These are phyloP conservation scores for Pseudocercospora macadamiae DNA, from an alignment of 2,329 filamentous ascomycete species.

Conservation along the genomic window DNA sequence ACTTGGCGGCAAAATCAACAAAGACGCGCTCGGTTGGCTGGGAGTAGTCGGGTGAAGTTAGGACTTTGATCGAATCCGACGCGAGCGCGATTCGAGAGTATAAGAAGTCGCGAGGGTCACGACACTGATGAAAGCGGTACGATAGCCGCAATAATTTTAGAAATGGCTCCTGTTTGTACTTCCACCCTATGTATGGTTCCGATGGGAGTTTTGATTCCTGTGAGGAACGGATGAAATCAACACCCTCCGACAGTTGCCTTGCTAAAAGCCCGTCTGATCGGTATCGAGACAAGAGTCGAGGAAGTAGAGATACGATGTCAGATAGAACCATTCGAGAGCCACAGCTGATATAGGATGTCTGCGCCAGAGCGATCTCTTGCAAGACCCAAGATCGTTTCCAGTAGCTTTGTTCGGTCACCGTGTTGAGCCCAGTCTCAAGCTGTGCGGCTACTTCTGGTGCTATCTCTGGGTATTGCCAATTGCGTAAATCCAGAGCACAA, in stretches of 20 bases:
- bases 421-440: neutral
- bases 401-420: neutral
- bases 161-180: neutral
- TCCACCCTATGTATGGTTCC: neutral
- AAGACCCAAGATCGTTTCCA: neutral
- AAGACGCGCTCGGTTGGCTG: neutral
- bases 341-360: neutral
- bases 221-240: too few species aligned
- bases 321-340: neutral
- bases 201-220: too few species aligned
- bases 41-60: neutral
- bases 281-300: neutral
- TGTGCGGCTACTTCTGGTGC: neutral
- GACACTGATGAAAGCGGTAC: neutral
- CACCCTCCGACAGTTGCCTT: too few species aligned
- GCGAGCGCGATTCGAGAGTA: constrained; percentile 1
- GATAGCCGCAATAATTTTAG: neutral
- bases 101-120: neutral
- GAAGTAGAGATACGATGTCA: neutral
- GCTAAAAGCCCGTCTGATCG: neutral
- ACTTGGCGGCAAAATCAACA: neutral
- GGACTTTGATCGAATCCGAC: neutral
- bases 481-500: neutral
- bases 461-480: neutral
- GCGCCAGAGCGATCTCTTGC: neutral